Base-by-base conservation (phyloP, 345 rosid species). In the Camelina hispida region DNA sequence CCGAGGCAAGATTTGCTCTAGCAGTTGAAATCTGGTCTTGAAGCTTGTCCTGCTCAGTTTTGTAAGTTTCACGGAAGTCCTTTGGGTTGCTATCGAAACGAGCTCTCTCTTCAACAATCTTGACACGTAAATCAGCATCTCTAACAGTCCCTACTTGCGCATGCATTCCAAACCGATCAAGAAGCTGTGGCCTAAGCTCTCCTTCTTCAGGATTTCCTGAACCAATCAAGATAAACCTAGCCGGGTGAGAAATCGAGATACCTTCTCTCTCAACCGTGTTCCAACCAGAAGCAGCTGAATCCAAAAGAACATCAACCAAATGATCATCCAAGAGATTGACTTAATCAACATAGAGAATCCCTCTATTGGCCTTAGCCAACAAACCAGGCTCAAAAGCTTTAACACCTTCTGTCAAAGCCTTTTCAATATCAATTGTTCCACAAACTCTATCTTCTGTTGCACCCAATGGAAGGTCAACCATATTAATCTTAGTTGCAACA, bases 381-480 rank as follows among this genome's bases (percentile, higher is more conserved):
- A 91, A 89, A 64, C 98, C 98, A 10, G 98, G 98, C 83, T 94
- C 98, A 70, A 94, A 94, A 72, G 98, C 96, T 82, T 94, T 94
- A 46, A 94, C 88, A 72, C 97, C 97, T 70, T 89, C 97, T 0
- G 96, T 92, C 17, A 89, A 87, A 58, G 97, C 97, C 80, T 92
- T 92, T 65, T 92, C 96, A 2, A 92, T 91, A 70, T 91, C 97
- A n/a, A 91, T 91, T 1, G 97, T 91, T 9, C 96, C 96, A 13
- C 96, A 92, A 28, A 89, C 96, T 80, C 97, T 81, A 81, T 92
- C 97, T 79, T 92, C 97, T 0, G 97, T 92, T 50, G 97, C 97
- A 54, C 97, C 97, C 65, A 92, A 77, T 3, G 97, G 97, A 84
- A 92, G 85, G 84, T 92, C 97, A 75, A 92, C 96, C 97, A 92